Conservation (phyloP, 371 early-diverging fungal genomes). For the Lichtheimia ramosa region DNA sequence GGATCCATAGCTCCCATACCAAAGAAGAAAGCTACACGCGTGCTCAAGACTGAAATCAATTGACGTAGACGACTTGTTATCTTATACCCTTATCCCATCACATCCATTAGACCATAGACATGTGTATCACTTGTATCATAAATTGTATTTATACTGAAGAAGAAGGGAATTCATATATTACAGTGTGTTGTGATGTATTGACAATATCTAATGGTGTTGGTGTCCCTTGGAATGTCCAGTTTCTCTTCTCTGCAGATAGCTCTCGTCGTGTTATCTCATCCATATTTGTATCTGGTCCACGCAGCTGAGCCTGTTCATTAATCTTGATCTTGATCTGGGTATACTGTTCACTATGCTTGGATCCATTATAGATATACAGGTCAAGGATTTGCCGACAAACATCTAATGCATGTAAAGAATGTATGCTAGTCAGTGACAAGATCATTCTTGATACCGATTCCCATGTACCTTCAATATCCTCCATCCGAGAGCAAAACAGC, state of each 20-base stretch:
- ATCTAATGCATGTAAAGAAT: slow-evolving; percentile 24
- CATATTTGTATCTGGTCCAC: slow-evolving; percentile 35
- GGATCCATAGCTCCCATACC: slow-evolving; percentile 75
- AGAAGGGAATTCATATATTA: slow-evolving; percentile 34
- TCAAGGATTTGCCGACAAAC: slow-evolving; percentile 62
- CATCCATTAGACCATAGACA: too few relatives aligned
- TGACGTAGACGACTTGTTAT: too few relatives aligned
- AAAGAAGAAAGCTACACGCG: slow-evolving; percentile 79
- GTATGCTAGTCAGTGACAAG: neutral
- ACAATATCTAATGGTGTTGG: slow-evolving; percentile 32
- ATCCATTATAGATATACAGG: slow-evolving; percentile 41
- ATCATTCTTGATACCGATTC: neutral
- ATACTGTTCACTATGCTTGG: slow-evolving; percentile 35
- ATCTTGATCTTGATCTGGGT: slow-evolving; percentile 54
- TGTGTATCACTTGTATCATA: too few relatives aligned
- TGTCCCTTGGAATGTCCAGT: slow-evolving; percentile 20
- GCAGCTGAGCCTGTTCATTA: slow-evolving; percentile 43
- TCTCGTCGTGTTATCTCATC: slow-evolving; percentile 25
- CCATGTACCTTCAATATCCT: slow-evolving; percentile 49
- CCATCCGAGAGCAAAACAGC: slow-evolving; percentile 51
- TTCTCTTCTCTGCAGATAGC: slow-evolving; percentile 1
- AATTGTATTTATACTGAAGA: too few relatives aligned
- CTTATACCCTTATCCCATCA: too few relatives aligned
- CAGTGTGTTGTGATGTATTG: slow-evolving; percentile 47
- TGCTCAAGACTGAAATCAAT: slow-evolving; percentile 64